phyloP scores from a whole-genome alignment of 345 rosid species.

The Populus nigra region DNA sequence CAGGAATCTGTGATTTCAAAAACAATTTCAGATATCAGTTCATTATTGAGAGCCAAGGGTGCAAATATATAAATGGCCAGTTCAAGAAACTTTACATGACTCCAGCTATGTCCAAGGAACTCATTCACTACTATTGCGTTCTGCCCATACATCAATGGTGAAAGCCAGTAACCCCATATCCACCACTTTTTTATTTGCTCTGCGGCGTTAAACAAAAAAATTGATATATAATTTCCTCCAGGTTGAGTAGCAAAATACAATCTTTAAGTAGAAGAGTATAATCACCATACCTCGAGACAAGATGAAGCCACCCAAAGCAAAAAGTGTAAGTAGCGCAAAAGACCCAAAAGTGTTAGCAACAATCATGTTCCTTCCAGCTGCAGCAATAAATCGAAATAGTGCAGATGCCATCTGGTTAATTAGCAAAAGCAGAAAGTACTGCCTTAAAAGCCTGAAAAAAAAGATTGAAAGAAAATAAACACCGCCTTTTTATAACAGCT shows the following conservation, averaged over 20 bases:
- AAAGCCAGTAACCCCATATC: slow-evolving; percentile 84
- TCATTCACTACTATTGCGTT: slow-evolving; percentile 63
- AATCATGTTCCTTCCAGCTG: slow-evolving; percentile 57
- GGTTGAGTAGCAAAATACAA: not conserved
- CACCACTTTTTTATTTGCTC: slow-evolving; percentile 81
- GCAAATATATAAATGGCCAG: not conserved
- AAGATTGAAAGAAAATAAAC: not conserved
- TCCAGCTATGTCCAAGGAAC: slow-evolving; percentile 70
- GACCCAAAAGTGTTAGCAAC: slow-evolving; percentile 63
- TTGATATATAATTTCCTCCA: not conserved
- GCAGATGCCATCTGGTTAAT: slow-evolving; percentile 62
- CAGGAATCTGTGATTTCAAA: slow-evolving; percentile 18
- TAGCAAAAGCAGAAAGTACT: slow-evolving; percentile 49
- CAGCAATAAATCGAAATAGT: slow-evolving; percentile 55
- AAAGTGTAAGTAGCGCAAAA: slow-evolving; percentile 39
- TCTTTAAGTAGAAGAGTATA: not conserved
- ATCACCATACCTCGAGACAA: slow-evolving; percentile 50
- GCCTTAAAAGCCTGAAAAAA: slow-evolving; percentile 54
- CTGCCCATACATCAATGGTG: slow-evolving; percentile 80
- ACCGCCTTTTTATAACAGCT: not conserved
- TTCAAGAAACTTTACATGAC: slow-evolving; percentile 27
- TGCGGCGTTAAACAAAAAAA: slow-evolving; percentile 12
- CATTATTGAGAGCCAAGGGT: not conserved
- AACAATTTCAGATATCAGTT: not conserved
- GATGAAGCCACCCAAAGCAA: slow-evolving; percentile 63